Base-by-base conservation (phyloP, 78 protist genomes). In the Polysphondylium violaceum region DNA sequence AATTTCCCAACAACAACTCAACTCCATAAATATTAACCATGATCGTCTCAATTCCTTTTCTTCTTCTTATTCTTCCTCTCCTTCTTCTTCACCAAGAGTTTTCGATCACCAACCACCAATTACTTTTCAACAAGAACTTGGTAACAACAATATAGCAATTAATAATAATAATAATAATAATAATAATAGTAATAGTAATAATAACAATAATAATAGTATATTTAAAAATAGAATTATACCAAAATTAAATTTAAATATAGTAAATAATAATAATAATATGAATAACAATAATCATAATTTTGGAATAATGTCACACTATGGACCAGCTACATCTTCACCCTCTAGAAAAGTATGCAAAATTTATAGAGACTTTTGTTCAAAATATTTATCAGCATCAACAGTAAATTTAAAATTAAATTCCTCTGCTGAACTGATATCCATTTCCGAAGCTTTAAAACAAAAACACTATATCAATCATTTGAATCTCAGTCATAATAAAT, bases 361-460 rank as follows among this genome's bases (percentile, higher is more conserved):
- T 2, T 83, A 63, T 56, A 83, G 43, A 43, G 91, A 83, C 14
- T 83, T 83, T 56, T 83, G 79, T 59, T n/a, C n/a, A 11, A 67
- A 59, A 43, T 83, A 83, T 58, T n/a, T 73, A 1, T 31, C n/a
- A 2, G 33, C 69, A 40, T 73, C 51, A 8, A 59, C 91, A 3
- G 71, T 83, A 12, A 56, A 69, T 47, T 27, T 83, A 8, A 41
- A 67, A 59, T 31, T 83, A 8, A 68, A 60, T 9, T 25, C 55
- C 2, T 73, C 91, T 0, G n/a, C 21, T 21, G 91, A 83, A 60
- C 50, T 83, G 19, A 41, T 83, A 50, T 33, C 72, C 21, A 83
- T 83, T 8, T 67, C 91, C 5, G 91, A 83, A 12, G 91, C 79
- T 31, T 21, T 83, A 55, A 83, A 83, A 58, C 79, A 68, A 25